Percentiles rank a stretch among this genome's conserved stretches.
These are phyloP conservation scores for Kwoniella shandongensis DNA, from an alignment of 768 basidiomycete species.

Conservation along the genomic window DNA sequence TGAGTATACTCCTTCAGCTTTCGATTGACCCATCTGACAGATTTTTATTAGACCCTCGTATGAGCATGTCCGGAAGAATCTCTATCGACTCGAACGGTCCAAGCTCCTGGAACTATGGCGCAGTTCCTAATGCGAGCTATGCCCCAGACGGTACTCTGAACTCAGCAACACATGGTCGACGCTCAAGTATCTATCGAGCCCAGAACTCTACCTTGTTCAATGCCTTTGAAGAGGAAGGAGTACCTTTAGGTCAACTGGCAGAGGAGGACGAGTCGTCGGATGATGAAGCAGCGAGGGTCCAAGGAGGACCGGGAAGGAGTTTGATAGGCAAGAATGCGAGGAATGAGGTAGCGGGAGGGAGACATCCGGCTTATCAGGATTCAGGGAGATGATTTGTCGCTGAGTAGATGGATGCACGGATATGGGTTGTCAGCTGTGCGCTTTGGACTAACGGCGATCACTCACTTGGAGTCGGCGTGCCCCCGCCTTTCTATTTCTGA, in stretches of 20 bases:
- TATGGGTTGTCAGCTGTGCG: neutral
- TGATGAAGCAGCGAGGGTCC: constrained; percentile 43
- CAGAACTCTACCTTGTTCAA: constrained; percentile 71
- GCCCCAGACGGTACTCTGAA: constrained; percentile 53
- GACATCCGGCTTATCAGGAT: constrained; percentile 38
- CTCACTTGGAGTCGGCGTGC: neutral
- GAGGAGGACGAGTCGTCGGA: constrained; percentile 67
- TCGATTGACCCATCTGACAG: neutral
- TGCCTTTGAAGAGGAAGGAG: constrained; percentile 64
- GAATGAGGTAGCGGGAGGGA: constrained; percentile 28
- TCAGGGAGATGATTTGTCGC: neutral
- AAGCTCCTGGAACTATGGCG: constrained; percentile 38
- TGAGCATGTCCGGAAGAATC: constrained; percentile 75
- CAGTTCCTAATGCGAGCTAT: constrained; percentile 33
- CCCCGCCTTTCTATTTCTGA: no score
- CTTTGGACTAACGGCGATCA: neutral
- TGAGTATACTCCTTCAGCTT: constrained; percentile 31
- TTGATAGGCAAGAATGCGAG: constrained; percentile 15
- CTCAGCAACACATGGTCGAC: constrained; percentile 62
- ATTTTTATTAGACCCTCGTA: constrained; percentile 61
- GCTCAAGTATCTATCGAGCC: constrained; percentile 66
- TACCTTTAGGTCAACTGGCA: constrained; percentile 64
- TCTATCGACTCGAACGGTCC: constrained; percentile 62
- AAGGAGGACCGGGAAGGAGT: constrained; percentile 27
- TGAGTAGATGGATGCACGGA: constrained; percentile 2